Base-by-base conservation (phyloP, 805 yeast species). In the Myxozyma geophila region DNA sequence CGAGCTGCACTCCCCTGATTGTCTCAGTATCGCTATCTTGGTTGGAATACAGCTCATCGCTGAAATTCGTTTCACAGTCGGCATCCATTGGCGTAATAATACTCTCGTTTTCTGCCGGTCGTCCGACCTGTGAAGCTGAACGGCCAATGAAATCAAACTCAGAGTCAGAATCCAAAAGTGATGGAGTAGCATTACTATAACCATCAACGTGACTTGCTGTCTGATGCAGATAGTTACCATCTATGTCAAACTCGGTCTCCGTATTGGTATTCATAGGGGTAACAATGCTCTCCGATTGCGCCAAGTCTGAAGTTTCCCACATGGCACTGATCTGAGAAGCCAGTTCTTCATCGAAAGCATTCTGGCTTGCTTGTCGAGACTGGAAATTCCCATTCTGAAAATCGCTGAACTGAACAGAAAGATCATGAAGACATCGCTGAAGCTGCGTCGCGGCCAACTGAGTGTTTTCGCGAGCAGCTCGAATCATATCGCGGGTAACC, bases 401-500 rank as follows among this genome's bases (percentile, higher is more conserved):
- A 7, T 61, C 63, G 15, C 17, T 46, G 21, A 58, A 54, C 43
- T 62, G 64, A 43, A 47, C 17, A 12, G 56, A 43, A 19, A 63
- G 37, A 35, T 63, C 60, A 21, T 23, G 52, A 15, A 63, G 59
- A 35, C 60, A 59, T 35, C 54, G 54, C 58, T 59, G 66, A 2
- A 63, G 50, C 36, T 59, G 66, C 43, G 28, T 23, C 1, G 66
- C 59, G 1, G 63, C 66, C 12, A 51, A 19, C 44, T 63, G 66
- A 2, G 66, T 59, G 21, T 52, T 59, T 23, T 59, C 59, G 4
- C 60, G 50, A 12, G 66, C 66, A n/a, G 54, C 50, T 15, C 59
- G 63, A 37, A 63, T 51, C 23, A 60, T 60, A 21, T 63, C 64
- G 6, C 60, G 57, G 33, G 66, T 50, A 13, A 57, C 60, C 39